phyloP scores from a whole-genome alignment of 139 green algal species.

The Asterochloris erici region DNA sequence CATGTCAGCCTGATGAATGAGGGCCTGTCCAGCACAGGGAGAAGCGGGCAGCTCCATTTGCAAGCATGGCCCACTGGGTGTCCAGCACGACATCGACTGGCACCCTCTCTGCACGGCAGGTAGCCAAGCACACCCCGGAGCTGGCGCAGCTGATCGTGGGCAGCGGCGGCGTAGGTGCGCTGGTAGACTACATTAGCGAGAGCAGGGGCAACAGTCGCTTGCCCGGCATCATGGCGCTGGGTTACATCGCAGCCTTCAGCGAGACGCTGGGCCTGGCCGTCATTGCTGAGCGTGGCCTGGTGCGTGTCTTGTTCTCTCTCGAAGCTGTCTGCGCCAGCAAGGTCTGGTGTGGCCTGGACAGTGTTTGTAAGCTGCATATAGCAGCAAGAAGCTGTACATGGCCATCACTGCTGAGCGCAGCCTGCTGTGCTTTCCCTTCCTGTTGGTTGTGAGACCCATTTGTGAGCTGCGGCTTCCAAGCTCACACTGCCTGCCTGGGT shows the following conservation, averaged over 20 bases:
- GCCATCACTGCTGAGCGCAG: conserved; percentile 76
- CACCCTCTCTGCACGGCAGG: conserved; percentile 29
- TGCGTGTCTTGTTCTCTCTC: neutral
- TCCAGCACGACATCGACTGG: neutral
- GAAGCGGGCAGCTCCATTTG: neutral
- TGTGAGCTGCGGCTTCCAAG: too few species aligned
- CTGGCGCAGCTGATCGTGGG: conserved; percentile 84
- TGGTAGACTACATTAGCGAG: conserved; percentile 76
- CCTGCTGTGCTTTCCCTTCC: conserved; percentile 26
- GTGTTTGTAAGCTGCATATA: too few species aligned
- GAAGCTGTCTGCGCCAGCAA: neutral
- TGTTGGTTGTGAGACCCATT: neutral
- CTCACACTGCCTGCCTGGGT: too few species aligned
- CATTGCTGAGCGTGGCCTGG: conserved; percentile 76
- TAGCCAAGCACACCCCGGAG: conserved; percentile 89
- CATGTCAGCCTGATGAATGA: neutral
- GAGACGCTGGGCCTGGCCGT: conserved; percentile 82
- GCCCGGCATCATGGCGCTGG: conserved; percentile 83
- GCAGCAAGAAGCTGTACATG: conserved; percentile 77
- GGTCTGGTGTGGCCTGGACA: too few species aligned
- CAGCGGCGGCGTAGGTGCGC: conserved; percentile 74
- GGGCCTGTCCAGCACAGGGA: neutral
- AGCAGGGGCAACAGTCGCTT: conserved; percentile 45
- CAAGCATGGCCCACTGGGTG: neutral
- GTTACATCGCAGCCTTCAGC: conserved; percentile 84